Evolutionary conservation across 1,284 basidiomycete species (phyloP).

Genomic region (Lignosus rhinocerotis): DNA sequence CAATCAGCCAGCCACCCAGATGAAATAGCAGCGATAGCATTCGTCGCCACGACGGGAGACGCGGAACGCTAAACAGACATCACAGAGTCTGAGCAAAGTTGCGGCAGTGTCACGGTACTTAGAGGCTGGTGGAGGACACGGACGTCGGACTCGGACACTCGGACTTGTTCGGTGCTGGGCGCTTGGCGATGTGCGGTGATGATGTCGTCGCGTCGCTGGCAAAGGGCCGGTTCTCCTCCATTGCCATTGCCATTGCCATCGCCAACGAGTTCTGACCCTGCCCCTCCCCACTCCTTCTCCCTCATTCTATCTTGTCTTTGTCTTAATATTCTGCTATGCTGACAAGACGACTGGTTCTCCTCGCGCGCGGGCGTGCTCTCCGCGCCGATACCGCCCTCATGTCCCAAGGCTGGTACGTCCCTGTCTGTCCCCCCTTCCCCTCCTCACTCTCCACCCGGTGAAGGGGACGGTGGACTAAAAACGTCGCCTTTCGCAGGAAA

Average conservation of each 20-base stretch:
- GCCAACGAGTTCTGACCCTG: neutral
- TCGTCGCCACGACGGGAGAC: neutral
- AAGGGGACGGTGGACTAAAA: neutral
- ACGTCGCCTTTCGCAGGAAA: constrained; percentile 39
- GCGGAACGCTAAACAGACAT: neutral
- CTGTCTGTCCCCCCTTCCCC: neutral
- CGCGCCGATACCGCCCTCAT: constrained; percentile 41
- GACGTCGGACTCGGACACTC: neutral
- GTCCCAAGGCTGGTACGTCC: constrained; percentile 54
- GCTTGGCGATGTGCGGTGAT: constrained; percentile 18
- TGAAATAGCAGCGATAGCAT: neutral
- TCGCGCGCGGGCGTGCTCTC: constrained; percentile 61
- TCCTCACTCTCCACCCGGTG: neutral
- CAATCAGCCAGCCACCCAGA: neutral
- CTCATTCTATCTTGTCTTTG: constrained; percentile 6
- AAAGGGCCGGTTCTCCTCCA: constrained; percentile 10
- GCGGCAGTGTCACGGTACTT: too few species aligned
- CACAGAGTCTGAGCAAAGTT: too few species aligned
- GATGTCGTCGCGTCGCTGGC: constrained; percentile 25
- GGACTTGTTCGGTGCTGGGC: constrained; percentile 26
- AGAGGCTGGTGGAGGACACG: too few species aligned
- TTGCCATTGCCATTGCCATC: neutral
- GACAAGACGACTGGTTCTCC: constrained; percentile 67
- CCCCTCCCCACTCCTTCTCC: constrained; percentile 6
- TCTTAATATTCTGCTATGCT: constrained; percentile 50